Conservation (phyloP, 768 basidiomycete species). For the Lentinula detonsa region DNA sequence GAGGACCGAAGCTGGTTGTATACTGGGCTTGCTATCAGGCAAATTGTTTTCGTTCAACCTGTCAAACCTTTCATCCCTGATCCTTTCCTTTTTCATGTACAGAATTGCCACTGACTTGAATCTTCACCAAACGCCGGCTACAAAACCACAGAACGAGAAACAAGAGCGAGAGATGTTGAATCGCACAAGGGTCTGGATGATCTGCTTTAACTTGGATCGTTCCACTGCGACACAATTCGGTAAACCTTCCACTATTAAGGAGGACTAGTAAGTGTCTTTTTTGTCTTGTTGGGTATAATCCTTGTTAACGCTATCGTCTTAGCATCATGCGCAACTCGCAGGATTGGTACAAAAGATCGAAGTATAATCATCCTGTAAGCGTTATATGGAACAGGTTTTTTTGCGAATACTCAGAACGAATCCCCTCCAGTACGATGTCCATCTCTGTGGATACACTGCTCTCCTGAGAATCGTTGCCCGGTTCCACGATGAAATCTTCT, state of each 20-base stretch:
- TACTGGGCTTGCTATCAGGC: slow-evolving; percentile 82
- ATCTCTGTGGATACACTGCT: slow-evolving; percentile 67
- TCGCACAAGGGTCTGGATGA: slow-evolving; percentile 83
- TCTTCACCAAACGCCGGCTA: slow-evolving; percentile 59
- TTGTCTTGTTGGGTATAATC: neutral
- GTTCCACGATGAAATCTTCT: slow-evolving; percentile 76
- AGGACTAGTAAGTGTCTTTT: slow-evolving; percentile 55
- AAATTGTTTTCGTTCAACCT: slow-evolving; percentile 4
- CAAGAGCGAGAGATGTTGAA: slow-evolving; percentile 83
- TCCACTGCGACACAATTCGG: slow-evolving; percentile 87
- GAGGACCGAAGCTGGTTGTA: slow-evolving; percentile 90
- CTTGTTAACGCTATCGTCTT: neutral
- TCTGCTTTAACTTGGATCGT: slow-evolving; percentile 84
- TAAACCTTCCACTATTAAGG: slow-evolving; percentile 83
- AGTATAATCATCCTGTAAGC: slow-evolving; percentile 51
- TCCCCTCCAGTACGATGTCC: slow-evolving; percentile 56
- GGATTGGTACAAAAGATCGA: slow-evolving; percentile 72
- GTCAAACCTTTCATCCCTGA: neutral
- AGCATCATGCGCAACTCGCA: slow-evolving; percentile 65
- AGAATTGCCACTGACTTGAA: slow-evolving; percentile 89
- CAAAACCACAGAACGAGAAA: slow-evolving; percentile 63
- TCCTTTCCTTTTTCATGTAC: neutral
- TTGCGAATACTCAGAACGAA: no score
- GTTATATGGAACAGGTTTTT: neutral
- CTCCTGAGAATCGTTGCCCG: slow-evolving; percentile 64